Base-by-base conservation (phyloP, 1,284 basidiomycete genomes). In the Caloboletus firmus region DNA sequence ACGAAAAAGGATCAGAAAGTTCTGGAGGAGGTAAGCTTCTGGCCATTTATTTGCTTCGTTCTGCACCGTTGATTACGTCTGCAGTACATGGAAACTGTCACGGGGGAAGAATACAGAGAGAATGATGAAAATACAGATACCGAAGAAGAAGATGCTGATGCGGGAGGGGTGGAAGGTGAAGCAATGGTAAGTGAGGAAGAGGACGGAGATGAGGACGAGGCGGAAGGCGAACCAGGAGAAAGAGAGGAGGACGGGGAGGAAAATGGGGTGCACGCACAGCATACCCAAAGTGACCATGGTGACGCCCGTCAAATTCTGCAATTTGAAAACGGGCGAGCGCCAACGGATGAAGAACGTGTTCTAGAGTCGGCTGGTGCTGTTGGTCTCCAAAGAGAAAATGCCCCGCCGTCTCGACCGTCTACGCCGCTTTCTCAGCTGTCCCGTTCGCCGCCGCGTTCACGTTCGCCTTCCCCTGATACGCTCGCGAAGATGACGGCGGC, bases 1-100 rank as follows among this genome's bases (percentile, higher is more conserved):
- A 85, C 85, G 56, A 81, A 87, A 62, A 87, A 87, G 63, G 87
- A 96, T 68, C 85, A 91, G 78, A 83, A 85, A 62, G 76, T 83
- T 45, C 75, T 98, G 49, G 91, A 95, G 73, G 85, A 93, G 77
- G 93, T 95, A 60, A 65, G 81, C 64, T 53, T 47, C 47, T 45
- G 48, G 40, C 39, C 37, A 15, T 36, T 50, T 55, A 32, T 50
- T 44, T 37, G 43, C 49, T 60, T 56, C 45, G 59, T 54, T 52
- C 30, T 53, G 36, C 52, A 50, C 45, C 49, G 52, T 58, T 61
- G 49, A 64, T 59, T 62, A 58, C 53, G 45, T 59, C 58, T 53
- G 42, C 40, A 87, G 85, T 89, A 89, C 62, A 82, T 85, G 80
- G 78, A 90, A 70, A 79, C 80, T 55, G 79, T 86, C 54, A 74